Base-by-base conservation (phyloP, 192 early-diverging fungal genomes). In the Podila minutissima region DNA sequence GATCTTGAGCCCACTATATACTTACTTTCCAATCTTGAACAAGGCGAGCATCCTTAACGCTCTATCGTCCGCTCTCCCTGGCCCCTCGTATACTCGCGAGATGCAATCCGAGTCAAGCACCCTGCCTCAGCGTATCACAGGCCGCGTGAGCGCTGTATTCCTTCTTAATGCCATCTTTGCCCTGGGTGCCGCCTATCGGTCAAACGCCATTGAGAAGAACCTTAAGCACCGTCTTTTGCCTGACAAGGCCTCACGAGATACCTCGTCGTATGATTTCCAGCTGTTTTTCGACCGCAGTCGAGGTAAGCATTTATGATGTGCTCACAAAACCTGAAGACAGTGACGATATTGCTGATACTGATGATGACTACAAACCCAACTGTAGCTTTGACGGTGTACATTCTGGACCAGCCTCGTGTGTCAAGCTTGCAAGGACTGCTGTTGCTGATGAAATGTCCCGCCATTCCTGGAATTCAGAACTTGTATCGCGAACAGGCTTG, bases 401-500 rank as follows among this genome's bases (percentile, higher is more conserved):
- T 81, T 48, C 33, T 81, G 28, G 71, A 72, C n/a, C 77, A 81
- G 35, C 77, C 77, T 32, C 61, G 77, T 26, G 64, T 81, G 11
- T 73, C 77, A 0, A 81, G 62, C 24, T 62, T 81, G 6, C 77
- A 81, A 37, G 77, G 77, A 13, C 28, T 81, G 19, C 53, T 81
- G 1, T 55, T 81, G 5, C n/a, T 81, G 9, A 81, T 81, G 77
- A 81, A 81, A 9, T 81, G 77, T 57, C 77, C 77, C 10, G 62
- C 71, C 0, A 72, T 81, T 15, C 70, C 77, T 5, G 77, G 77
- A 22, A 73, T 73, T 22, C 77, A 81, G 28, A 81, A 81, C 28
- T 32, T 81, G 3, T 81, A 73, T n/a, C 77, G 77, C 28, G 77
- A 81, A 24, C 77, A 81, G 37, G 71, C 77, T n/a, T 81, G 77